Conservation (phyloP, 208 protist genomes). For the Trypanosoma cruzi region DNA sequence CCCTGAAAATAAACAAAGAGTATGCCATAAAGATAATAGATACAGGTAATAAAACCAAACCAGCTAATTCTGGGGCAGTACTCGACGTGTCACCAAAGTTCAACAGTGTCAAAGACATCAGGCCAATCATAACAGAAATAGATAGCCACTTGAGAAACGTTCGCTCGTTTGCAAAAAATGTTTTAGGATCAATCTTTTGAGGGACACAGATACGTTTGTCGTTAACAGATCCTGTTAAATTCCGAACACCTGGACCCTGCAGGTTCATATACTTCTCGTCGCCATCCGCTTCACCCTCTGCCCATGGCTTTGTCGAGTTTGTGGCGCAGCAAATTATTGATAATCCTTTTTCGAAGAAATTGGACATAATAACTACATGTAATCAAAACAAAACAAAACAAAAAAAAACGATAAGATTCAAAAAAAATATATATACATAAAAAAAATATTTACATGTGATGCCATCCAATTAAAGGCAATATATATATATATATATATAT, state of each 20-base stretch:
- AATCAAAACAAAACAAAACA: neutral
- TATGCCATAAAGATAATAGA: conserved; percentile 93
- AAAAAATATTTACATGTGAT: neutral
- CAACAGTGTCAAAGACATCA: conserved; percentile 88
- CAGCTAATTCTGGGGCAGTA: conserved; percentile 81
- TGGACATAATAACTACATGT: conserved; percentile 7
- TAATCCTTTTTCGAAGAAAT: conserved; percentile 51
- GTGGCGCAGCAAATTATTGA: conserved; percentile 69
- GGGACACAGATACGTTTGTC: conserved; percentile 91
- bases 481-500: conserved; percentile 2
- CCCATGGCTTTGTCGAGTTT: conserved; percentile 82
- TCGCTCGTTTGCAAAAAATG: conserved; percentile 93
- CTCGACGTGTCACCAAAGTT: conserved; percentile 83
- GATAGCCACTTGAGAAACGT: conserved; percentile 94
- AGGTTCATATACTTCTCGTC: conserved; percentile 84
- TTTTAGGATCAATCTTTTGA: conserved; percentile 94
- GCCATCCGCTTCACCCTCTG: conserved; percentile 85
- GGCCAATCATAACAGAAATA: conserved; percentile 88
- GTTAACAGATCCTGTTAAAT: conserved; percentile 79
- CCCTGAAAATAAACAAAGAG: conserved; percentile 87
- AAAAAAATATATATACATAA: conserved; percentile 1
- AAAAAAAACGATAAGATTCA: neutral
- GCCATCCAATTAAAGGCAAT: neutral
- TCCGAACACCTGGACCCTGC: conserved; percentile 65
- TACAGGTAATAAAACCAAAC: conserved; percentile 81